These are phyloP conservation scores for Stentor coeruleus DNA, from an alignment of 73 alveolate genomes.

Conservation along the genomic window DNA sequence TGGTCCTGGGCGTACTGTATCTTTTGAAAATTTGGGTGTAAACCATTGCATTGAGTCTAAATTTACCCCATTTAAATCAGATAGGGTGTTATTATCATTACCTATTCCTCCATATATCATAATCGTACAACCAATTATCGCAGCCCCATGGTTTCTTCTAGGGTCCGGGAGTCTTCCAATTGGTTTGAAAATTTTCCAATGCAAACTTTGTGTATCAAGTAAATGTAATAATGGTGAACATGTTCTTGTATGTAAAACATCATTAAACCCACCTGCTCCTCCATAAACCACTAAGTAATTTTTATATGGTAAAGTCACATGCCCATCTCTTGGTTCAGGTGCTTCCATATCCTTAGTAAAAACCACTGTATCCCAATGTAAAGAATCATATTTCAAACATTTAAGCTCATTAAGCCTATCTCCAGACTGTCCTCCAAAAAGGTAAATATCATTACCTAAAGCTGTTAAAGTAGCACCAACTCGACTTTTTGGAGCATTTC, in stretches of 20 bases:
- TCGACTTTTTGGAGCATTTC: slow-evolving; percentile 8
- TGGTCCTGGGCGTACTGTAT: neutral
- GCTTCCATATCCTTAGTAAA: neutral
- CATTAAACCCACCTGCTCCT: slow-evolving; percentile 30
- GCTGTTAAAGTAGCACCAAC: slow-evolving; percentile 17
- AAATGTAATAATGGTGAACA: neutral
- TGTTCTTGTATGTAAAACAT: slow-evolving; percentile 13
- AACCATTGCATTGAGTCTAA: slow-evolving; percentile 3
- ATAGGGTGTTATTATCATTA: neutral
- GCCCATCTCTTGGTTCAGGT: slow-evolving; percentile 12
- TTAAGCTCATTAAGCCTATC: slow-evolving; percentile 8
- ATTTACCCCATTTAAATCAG: neutral
- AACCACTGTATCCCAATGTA: neutral
- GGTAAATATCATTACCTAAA: neutral
- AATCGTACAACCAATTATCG: slow-evolving; percentile 16
- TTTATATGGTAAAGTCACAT: neutral
- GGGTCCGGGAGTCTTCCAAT: slow-evolving; percentile 18
- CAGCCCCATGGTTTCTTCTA: slow-evolving; percentile 23
- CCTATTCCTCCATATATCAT: neutral
- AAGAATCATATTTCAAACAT: neutral
- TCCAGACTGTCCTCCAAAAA: slow-evolving; percentile 25
- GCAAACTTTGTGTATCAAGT: neutral
- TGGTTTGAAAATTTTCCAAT: slow-evolving; percentile 9
- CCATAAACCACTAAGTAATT: slow-evolving; percentile 27
- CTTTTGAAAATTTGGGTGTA: neutral